Percentiles rank a stretch among this genome's conserved stretches.
These are phyloP conservation scores for Rhodotorula sp. DNA, from an alignment of 1,284 basidiomycete genomes.

Conservation along the genomic window DNA sequence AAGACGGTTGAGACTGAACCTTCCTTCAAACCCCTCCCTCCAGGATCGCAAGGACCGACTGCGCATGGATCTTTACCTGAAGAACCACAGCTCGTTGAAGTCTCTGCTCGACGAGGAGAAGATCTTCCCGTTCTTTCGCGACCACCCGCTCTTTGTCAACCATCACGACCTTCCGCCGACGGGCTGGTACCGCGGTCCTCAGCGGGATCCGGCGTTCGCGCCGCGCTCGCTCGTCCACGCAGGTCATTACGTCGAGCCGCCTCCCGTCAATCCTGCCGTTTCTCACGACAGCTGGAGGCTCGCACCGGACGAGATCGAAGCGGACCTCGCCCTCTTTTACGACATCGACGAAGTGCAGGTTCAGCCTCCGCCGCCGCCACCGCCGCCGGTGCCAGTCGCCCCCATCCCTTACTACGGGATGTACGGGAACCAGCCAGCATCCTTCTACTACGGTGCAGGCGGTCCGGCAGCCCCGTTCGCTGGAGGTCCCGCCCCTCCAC, in stretches of 20 bases:
- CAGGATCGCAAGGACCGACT: conserved; percentile 27
- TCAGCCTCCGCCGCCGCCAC: not conserved
- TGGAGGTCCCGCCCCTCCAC: too few relatives aligned
- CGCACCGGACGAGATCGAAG: conserved; percentile 24
- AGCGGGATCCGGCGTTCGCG: conserved; percentile 18
- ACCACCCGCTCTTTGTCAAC: conserved; percentile 33
- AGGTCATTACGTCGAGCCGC: conserved; percentile 31
- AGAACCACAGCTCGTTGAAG: conserved; percentile 27
- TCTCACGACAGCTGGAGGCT: conserved; percentile 24
- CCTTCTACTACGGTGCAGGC: conserved; percentile 10
- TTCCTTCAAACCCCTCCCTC: not conserved
- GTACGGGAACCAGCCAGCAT: not conserved
- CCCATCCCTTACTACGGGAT: not conserved
- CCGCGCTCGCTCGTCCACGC: conserved; percentile 20
- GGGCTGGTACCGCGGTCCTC: conserved; percentile 24
- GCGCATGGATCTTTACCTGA: conserved; percentile 29
- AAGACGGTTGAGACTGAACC: not conserved
- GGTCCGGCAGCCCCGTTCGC: not conserved
- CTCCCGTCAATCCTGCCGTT: conserved; percentile 27
- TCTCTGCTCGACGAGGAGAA: conserved; percentile 29
- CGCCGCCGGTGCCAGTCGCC: not conserved
- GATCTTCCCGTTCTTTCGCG: conserved; percentile 30
- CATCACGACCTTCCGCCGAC: conserved; percentile 27
- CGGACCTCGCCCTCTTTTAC: conserved; percentile 31
- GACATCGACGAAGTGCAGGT: conserved; percentile 16